Conservation (phyloP, 164 flowering plant species). For the Santalum album region DNA sequence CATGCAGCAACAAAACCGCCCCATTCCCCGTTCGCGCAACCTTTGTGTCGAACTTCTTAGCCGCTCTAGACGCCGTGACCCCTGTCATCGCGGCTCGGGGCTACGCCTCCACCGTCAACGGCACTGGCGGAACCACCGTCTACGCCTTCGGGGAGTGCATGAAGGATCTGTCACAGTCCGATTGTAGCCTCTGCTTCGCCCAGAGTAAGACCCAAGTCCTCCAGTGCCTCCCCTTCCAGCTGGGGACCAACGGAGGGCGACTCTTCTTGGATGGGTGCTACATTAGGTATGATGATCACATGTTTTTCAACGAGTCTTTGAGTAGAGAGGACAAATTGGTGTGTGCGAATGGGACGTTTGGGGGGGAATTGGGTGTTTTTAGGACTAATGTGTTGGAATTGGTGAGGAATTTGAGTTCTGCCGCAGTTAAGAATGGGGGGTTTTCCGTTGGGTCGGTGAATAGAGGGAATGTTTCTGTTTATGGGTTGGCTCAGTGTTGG, state of each 20-base stretch:
- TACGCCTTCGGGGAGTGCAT: slow-evolving; percentile 64
- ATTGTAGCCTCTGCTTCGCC: slow-evolving; percentile 64
- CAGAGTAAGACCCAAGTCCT: slow-evolving; percentile 44
- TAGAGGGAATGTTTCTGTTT: slow-evolving; percentile 36
- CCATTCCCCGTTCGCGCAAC: slow-evolving; percentile 16
- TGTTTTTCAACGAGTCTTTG: slow-evolving; percentile 38
- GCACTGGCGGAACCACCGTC: slow-evolving; percentile 41
- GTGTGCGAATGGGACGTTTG: slow-evolving; percentile 21
- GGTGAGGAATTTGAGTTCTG: slow-evolving; percentile 40
- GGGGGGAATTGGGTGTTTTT: slow-evolving; percentile 21
- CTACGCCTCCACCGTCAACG: slow-evolving; percentile 29
- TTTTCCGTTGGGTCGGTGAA: slow-evolving; percentile 37
- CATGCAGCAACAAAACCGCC: slow-evolving; percentile 52
- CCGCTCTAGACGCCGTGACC: slow-evolving; percentile 35
- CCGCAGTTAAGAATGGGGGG: slow-evolving; percentile 42
- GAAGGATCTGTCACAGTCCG: slow-evolving; percentile 43
- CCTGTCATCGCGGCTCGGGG: slow-evolving; percentile 25
- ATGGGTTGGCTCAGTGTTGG: slow-evolving; percentile 84
- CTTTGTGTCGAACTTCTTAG: slow-evolving; percentile 41
- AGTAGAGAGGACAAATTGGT: slow-evolving; percentile 27
- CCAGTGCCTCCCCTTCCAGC: slow-evolving; percentile 61
- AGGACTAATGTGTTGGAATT: slow-evolving; percentile 20
- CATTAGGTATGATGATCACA: slow-evolving; percentile 59
- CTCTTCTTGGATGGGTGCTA: slow-evolving; percentile 68
- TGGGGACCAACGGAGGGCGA: slow-evolving; percentile 37